A percentile compares a stretch with the other conserved stretches of the same genome.
phyloP scores from a whole-genome alignment of 148 eudicot genomes.

The Amaranthus palmeri region DNA sequence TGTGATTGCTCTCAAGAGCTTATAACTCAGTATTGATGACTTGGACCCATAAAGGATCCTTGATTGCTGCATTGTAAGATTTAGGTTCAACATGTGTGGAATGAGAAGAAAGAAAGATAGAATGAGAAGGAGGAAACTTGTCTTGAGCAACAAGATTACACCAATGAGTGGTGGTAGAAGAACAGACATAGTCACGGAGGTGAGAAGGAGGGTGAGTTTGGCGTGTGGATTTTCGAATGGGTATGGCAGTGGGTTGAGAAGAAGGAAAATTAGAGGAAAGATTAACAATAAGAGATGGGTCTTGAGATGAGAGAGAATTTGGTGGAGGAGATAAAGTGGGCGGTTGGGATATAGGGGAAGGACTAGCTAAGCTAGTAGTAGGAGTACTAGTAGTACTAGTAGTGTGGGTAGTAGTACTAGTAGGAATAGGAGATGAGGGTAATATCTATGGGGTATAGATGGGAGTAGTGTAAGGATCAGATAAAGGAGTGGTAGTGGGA shows the following conservation, averaged over 20 bases:
- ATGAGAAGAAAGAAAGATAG: neutral
- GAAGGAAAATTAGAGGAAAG: neutral
- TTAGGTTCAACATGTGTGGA: neutral
- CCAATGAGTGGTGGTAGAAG: neutral
- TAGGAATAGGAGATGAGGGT: no score
- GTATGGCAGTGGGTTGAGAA: neutral
- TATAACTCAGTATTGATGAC: neutral
- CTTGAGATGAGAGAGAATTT: no score
- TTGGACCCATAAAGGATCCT: neutral
- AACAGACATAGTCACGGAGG: neutral
- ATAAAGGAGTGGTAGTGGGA: no score
- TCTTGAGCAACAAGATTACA: neutral
- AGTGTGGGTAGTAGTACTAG: no score
- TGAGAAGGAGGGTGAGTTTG: neutral
- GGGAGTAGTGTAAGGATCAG: no score
- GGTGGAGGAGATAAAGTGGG: no score
- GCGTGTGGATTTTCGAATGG: neutral
- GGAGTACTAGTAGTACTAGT: no score
- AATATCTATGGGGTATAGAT: no score
- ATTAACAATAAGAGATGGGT: neutral
- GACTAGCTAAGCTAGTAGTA: no score
- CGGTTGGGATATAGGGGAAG: no score
- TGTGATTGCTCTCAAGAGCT: neutral
- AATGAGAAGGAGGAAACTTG: neutral
- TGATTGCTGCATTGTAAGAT: neutral